A percentile compares a stretch with the other conserved stretches of the same genome.
Evolutionary conservation across 192 early-diverging fungal species (phyloP).

Genomic region (Ambispora gerdemannii): DNA sequence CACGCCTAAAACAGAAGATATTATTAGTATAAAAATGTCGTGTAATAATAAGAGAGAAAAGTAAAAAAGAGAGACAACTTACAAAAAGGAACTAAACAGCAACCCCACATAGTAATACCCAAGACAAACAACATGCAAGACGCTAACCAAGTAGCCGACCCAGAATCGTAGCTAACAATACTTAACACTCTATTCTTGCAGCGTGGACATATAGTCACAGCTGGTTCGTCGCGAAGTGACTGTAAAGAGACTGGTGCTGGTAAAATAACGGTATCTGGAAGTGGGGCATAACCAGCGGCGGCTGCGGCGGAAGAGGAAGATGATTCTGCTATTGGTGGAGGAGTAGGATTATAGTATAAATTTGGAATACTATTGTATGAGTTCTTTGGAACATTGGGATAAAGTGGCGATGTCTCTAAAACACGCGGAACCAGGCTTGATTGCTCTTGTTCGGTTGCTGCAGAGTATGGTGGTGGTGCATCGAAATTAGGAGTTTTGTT

Average conservation of each 20-base stretch:
- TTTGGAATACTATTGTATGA: too few relatives aligned
- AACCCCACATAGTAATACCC: constrained; percentile 1
- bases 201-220: constrained; percentile 14
- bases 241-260: background rate
- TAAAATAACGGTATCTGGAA: background rate
- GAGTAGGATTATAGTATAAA: background rate
- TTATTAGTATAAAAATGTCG: background rate
- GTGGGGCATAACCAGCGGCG: background rate
- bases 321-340: background rate
- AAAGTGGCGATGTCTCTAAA: background rate
- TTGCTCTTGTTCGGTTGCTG: background rate
- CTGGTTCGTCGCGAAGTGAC: background rate
- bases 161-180: background rate
- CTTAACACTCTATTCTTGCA: constrained; percentile 16
- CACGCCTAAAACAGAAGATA: background rate
- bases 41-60: background rate
- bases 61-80: background rate
- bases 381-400: background rate
- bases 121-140: background rate
- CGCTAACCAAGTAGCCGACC: background rate
- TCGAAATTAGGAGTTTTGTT: too few relatives aligned
- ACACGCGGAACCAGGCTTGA: background rate
- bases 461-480: background rate
- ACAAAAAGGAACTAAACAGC: constrained; percentile 26
- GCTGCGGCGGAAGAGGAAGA: background rate